Base-by-base conservation (phyloP, 164 flowering plant genomes). In the Magnolia sinica region DNA sequence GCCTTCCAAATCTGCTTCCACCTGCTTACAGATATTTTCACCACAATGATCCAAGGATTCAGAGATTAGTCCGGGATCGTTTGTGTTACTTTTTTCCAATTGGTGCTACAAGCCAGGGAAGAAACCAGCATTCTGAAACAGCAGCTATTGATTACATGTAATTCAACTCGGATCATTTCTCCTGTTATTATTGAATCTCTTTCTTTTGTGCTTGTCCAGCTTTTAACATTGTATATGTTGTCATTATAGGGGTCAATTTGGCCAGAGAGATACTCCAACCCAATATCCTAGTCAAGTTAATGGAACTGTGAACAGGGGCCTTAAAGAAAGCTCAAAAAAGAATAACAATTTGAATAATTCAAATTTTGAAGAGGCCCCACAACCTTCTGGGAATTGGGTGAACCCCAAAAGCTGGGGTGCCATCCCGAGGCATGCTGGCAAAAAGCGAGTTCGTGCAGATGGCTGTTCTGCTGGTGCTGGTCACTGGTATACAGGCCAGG, bases 21-120 rank as follows among this genome's bases (percentile, higher is more conserved):
- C 93, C 96, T 55, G 87, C 93, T 75, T 89, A 88, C 85, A 64
- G 22, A 27, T 93, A 92, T 73, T 92, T 86, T 84, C 87, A 86
- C 80, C 96, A 96, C 81, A 79, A 81, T 50, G 99, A 93, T 79
- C 83, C 84, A 73, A 89, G 91, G 81, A 87, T 96, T 79, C 91
- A 81, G 82, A 79, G 79, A 18, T 79, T 96, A 79, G 92, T 93
- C 51, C 85, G 86, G 22, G 68, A 76, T 37, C 96, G 97, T 19
- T 86, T 96, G 75, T 87, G 86, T 65, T 67, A 90, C 81, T 96
- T 96, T 78, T 86, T 50, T 70, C 98, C 97, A 45, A 80, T 90
- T 75, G 87, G 85, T 51, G 78, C 69, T 74, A 79, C 49, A 64
- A 77, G 74, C 72, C 79, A 76, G 76, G 75, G 72, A 50, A 84